phyloP scores from a whole-genome alignment of 495 filamentous ascomycete species.

The Chlorociboria aeruginascens region DNA sequence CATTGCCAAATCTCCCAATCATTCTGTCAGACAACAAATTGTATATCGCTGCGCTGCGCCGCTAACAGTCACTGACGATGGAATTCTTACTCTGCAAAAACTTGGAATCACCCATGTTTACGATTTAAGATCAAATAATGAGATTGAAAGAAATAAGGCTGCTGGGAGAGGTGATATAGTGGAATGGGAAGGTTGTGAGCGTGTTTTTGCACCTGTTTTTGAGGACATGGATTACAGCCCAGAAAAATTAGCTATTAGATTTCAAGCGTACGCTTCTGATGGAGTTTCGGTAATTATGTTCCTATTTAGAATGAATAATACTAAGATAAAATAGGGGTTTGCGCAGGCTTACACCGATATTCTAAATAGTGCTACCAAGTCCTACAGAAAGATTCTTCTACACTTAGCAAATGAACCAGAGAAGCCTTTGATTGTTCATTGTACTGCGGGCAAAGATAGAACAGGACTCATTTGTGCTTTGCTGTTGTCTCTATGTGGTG shows the following conservation, averaged over 20 bases:
- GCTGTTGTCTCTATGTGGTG: constrained; percentile 43
- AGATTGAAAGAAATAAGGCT: constrained; percentile 29
- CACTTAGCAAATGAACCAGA: constrained; percentile 18
- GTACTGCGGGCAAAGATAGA: constrained; percentile 51
- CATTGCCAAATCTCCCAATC: constrained; percentile 15
- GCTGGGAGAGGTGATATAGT: constrained; percentile 19
- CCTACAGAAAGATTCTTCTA: constrained; percentile 17
- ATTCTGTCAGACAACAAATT: constrained; percentile 30
- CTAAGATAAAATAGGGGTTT: constrained; percentile 14
- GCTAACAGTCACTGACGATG: constrained; percentile 34
- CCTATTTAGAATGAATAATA: neutral
- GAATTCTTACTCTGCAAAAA: constrained; percentile 33
- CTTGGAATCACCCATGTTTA: constrained; percentile 50
- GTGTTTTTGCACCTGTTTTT: constrained; percentile 47
- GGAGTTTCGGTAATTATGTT: constrained; percentile 28
- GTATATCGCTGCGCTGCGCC: constrained; percentile 50
- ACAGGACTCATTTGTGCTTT: constrained; percentile 53
- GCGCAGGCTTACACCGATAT: constrained; percentile 17
- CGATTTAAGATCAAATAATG: constrained; percentile 48
- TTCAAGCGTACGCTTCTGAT: constrained; percentile 28
- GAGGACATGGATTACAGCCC: constrained; percentile 43
- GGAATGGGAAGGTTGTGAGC: constrained; percentile 37
- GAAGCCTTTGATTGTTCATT: constrained; percentile 42
- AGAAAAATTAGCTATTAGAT: constrained; percentile 35
- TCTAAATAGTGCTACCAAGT: constrained; percentile 13